Evolutionary conservation across 805 yeast genomes (phyloP).

Genomic region (Candida xiaguanensis): DNA sequence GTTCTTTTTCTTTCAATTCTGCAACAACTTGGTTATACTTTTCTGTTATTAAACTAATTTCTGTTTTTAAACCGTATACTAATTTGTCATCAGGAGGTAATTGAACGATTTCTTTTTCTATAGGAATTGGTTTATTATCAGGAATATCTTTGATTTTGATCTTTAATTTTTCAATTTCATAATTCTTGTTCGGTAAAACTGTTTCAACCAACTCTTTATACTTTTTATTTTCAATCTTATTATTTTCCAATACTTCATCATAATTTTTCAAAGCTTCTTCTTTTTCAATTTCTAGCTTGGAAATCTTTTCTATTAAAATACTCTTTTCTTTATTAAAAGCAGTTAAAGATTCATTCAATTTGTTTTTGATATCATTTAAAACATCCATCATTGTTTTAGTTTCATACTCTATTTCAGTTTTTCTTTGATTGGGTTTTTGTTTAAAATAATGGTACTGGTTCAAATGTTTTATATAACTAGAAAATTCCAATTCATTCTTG

Average conservation of each 20-base stretch:
- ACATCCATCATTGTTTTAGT: not conserved
- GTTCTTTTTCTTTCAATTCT: constrained; percentile 16
- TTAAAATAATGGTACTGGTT: constrained; percentile 28
- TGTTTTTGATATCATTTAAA: constrained; percentile 11
- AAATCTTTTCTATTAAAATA: constrained; percentile 9
- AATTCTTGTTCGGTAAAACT: constrained; percentile 20
- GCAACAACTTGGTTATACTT: constrained; percentile 15
- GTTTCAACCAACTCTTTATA: constrained; percentile 12
- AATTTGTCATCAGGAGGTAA: constrained; percentile 5
- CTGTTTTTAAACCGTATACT: constrained; percentile 13
- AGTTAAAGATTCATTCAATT: constrained; percentile 8
- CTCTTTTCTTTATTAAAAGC: constrained; percentile 10
- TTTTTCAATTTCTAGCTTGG: constrained; percentile 10
- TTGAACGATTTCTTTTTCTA: not conserved
- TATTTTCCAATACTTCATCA: constrained; percentile 10
- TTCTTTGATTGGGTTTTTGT: constrained; percentile 12
- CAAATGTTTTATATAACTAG: constrained; percentile 48
- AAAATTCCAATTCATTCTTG: constrained; percentile 60
- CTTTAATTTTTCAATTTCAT: constrained; percentile 18
- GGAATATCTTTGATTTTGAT: constrained; percentile 1
- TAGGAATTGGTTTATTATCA: not conserved
- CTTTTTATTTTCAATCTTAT: constrained; percentile 8
- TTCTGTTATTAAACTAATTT: constrained; percentile 17
- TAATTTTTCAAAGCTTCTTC: constrained; percentile 6
- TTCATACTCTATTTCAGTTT: constrained; percentile 5